These are phyloP conservation scores for Lactarius tabidus DNA, from an alignment of 768 basidiomycete species.

Conservation along the genomic window DNA sequence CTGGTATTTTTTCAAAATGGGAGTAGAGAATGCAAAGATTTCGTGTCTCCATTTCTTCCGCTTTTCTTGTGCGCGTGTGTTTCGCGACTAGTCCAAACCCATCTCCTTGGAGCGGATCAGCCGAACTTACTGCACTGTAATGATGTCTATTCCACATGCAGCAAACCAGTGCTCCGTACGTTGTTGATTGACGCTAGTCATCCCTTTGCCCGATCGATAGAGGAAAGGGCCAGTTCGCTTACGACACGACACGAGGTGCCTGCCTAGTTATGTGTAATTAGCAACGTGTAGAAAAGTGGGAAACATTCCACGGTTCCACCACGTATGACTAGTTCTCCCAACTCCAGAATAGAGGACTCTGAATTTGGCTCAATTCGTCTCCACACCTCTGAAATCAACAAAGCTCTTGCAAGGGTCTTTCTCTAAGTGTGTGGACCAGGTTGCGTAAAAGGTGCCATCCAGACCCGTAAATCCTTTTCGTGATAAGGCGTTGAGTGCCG, in stretches of 20 bases:
- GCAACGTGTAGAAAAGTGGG: neutral
- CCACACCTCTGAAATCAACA: neutral
- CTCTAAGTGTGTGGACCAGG: neutral
- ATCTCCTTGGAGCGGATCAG: neutral
- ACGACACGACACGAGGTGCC: constrained; percentile 12
- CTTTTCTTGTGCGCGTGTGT: constrained; percentile 4
- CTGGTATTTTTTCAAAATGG: neutral
- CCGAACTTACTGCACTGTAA: too few species aligned
- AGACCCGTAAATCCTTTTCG: neutral
- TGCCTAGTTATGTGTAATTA: neutral
- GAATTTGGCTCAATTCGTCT: neutral
- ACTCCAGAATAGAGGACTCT: neutral
- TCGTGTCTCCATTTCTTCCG: neutral
- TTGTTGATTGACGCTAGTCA: neutral
- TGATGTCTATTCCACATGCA: neutral
- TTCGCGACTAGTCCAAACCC: neutral
- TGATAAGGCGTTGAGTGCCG: neutral
- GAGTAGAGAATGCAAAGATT: neutral
- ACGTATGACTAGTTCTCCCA: neutral
- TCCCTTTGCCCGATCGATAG: constrained; percentile 4
- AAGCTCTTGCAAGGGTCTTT: neutral
- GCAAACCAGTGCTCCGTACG: neutral
- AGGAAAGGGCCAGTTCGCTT: constrained; percentile 1
- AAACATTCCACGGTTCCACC: neutral
- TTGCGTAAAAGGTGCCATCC: neutral